Conservation (phyloP, 2,329 filamentous ascomycete genomes). For the Drechslera avenae region DNA sequence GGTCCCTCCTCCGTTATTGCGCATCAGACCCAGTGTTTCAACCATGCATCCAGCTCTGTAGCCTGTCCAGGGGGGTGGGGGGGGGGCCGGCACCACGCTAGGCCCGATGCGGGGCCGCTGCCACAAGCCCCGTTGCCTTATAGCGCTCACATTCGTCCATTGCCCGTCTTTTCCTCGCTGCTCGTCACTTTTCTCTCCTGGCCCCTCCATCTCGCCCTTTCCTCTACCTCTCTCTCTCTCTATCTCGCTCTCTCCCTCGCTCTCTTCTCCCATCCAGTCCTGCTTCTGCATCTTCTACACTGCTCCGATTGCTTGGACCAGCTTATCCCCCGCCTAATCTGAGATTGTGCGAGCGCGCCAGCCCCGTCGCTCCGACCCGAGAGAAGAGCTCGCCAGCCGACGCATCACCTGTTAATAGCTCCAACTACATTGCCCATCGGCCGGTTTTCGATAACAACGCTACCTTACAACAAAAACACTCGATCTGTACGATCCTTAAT, state of each 20-base stretch:
- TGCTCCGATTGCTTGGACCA: constrained; percentile 39
- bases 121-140: constrained; percentile 25
- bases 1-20: constrained; percentile 19
- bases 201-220: constrained; percentile 51
- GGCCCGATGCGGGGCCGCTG: constrained; percentile 19
- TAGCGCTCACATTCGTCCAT: constrained; percentile 23
- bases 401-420: constrained; percentile 45
- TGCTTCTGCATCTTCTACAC: constrained; percentile 46
- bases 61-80: constrained; percentile 8
- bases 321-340: constrained; percentile 39
- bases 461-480: constrained; percentile 32
- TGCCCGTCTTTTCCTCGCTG: constrained; percentile 63
- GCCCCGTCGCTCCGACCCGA: constrained; percentile 43
- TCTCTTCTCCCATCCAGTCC: constrained; percentile 35
- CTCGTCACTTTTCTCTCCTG: constrained; percentile 48
- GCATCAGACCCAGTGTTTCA: constrained; percentile 35
- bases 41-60: constrained; percentile 19
- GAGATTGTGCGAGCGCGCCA: constrained; percentile 41
- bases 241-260: constrained; percentile 11
- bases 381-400: constrained; percentile 35
- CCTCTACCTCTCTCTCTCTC: constrained; percentile 51
- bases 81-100: no score
- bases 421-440: constrained; percentile 46
- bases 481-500: constrained; percentile 50
- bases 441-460: constrained; percentile 41